phyloP scores from a whole-genome alignment of 2,329 filamentous ascomycete genomes.

The Corinectria fuckeliana region DNA sequence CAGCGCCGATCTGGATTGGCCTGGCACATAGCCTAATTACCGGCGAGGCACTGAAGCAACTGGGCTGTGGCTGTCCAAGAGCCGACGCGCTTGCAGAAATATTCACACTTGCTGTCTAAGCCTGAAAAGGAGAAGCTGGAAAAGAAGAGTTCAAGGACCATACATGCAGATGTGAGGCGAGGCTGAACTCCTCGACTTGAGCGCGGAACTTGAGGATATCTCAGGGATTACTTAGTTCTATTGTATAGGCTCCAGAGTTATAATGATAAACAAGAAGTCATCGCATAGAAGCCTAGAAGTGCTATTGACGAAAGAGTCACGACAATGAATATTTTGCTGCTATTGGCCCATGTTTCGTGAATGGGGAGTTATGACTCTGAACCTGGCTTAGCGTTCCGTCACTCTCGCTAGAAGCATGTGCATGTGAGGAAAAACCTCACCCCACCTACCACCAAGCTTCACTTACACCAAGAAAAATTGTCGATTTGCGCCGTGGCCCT shows the following conservation, averaged over 20 bases:
- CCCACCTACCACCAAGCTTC: slow-evolving; percentile 30
- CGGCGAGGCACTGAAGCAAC: slow-evolving; percentile 10
- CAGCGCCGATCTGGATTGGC: slow-evolving; percentile 27
- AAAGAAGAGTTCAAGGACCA: too few relatives aligned
- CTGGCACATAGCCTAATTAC: slow-evolving; percentile 11
- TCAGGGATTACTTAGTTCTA: not conserved
- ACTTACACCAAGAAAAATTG: slow-evolving; percentile 41
- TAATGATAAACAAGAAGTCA: not conserved
- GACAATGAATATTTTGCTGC: not conserved
- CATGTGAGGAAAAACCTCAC: slow-evolving; percentile 27
- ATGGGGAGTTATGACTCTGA: slow-evolving; percentile 1
- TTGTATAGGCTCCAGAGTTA: not conserved
- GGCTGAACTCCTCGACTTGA: not conserved
- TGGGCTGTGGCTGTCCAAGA: not conserved
- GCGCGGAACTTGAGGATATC: not conserved
- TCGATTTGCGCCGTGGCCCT: slow-evolving; percentile 30
- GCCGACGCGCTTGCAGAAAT: not conserved
- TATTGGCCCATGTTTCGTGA: not conserved
- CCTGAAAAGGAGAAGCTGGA: not conserved
- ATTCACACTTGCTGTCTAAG: not conserved
- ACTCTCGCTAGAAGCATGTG: not conserved
- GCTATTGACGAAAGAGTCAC: not conserved
- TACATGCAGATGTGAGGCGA: too few relatives aligned
- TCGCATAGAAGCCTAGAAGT: not conserved
- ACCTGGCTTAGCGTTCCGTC: slow-evolving; percentile 7